These are phyloP conservation scores for Diplosphaera chodatii DNA, from an alignment of 139 green algal genomes.

Conservation along the genomic window DNA sequence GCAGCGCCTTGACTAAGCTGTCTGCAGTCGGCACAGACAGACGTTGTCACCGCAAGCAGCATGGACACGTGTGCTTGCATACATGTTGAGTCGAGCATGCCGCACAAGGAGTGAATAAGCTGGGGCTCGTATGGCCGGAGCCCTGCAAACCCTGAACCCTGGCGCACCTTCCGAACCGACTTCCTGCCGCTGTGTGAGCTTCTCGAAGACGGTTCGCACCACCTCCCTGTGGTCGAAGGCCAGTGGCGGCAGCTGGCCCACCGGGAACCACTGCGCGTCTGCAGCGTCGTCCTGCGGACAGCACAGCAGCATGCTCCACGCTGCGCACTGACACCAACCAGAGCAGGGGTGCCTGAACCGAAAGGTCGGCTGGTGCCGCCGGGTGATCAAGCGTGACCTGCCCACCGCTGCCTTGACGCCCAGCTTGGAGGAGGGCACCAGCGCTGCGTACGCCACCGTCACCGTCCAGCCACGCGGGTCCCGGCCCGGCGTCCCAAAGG, in stretches of 20 bases:
- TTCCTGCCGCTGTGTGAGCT: slow-evolving; percentile 12
- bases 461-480: slow-evolving; percentile 83
- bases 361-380: too few species aligned
- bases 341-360: too few species aligned
- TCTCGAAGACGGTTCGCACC: slow-evolving; percentile 26
- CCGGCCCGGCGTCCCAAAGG: slow-evolving; percentile 75
- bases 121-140: too few species aligned
- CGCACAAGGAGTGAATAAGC: too few species aligned
- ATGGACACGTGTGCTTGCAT: too few species aligned
- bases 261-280: slow-evolving; percentile 23
- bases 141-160: too few species aligned
- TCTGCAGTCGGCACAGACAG: too few species aligned
- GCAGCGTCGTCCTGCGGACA: slow-evolving; percentile 30
- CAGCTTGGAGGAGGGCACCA: slow-evolving; percentile 53
- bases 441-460: slow-evolving; percentile 67
- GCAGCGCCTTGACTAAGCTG: slow-evolving; percentile 11
- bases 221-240: slow-evolving; percentile 52
- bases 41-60: too few species aligned
- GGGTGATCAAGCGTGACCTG: too few species aligned
- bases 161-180: slow-evolving; percentile 6
- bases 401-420: slow-evolving; percentile 65
- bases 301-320: too few species aligned
- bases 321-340: too few species aligned
- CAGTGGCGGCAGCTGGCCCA: slow-evolving; percentile 21
- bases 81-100: too few species aligned